phyloP scores from a whole-genome alignment of 495 filamentous ascomycete species.

The Aspergillus cavernicola region DNA sequence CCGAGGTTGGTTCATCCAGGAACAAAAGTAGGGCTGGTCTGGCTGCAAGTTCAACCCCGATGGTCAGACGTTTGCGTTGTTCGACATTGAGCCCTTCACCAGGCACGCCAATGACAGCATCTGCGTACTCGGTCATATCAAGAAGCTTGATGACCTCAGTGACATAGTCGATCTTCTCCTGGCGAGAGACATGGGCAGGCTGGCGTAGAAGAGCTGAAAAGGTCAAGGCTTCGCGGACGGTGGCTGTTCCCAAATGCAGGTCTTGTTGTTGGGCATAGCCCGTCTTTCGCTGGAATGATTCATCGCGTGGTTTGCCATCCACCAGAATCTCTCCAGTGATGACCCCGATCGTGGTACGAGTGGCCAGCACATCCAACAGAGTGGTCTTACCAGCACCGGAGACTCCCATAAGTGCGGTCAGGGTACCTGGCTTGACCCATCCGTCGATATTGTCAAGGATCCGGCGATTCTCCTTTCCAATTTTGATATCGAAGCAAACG shows the following conservation, averaged over 20 bases:
- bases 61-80: slow-evolving; percentile 82
- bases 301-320: slow-evolving; percentile 55
- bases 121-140: slow-evolving; percentile 62
- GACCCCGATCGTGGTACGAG: slow-evolving; percentile 49
- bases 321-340: slow-evolving; percentile 54
- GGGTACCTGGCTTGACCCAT: slow-evolving; percentile 62
- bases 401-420: slow-evolving; percentile 49
- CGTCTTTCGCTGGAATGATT: slow-evolving; percentile 86
- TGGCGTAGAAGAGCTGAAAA: slow-evolving; percentile 87
- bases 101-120: slow-evolving; percentile 41
- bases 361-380: slow-evolving; percentile 57
- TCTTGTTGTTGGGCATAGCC: slow-evolving; percentile 97
- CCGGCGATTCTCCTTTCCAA: slow-evolving; percentile 53
- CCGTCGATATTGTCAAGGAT: slow-evolving; percentile 63
- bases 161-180: slow-evolving; percentile 84
- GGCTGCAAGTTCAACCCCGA: slow-evolving; percentile 84
- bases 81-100: slow-evolving; percentile 78
- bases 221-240: slow-evolving; percentile 76
- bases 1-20: slow-evolving; percentile 87
- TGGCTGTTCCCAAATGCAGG: slow-evolving; percentile 79
- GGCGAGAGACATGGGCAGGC: slow-evolving; percentile 61
- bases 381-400: slow-evolving; percentile 67
- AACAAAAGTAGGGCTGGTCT: slow-evolving; percentile 85
- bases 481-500: slow-evolving; percentile 67
- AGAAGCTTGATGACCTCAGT: slow-evolving; percentile 88